Percentiles rank a stretch among this genome's conserved stretches.
Conservation (phyloP, 2,329 filamentous ascomycete genomes). For the Arachnomyces sp. region DNA sequence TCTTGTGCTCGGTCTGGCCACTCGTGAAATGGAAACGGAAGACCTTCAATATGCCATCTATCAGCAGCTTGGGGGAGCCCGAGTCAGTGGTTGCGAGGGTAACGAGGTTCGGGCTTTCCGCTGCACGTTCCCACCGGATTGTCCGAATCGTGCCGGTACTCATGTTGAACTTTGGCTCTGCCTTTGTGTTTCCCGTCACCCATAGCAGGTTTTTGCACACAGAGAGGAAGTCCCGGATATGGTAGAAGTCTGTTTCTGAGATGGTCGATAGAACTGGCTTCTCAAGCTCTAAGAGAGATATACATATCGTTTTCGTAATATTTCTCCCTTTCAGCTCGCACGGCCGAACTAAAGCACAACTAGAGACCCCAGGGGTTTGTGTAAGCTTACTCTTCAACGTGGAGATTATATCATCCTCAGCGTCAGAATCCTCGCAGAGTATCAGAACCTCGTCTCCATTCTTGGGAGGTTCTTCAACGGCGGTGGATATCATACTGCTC, state of each 20-base stretch:
- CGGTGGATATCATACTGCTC: conserved; percentile 15
- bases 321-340: conserved; percentile 13
- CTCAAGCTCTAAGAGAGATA: conserved; percentile 16
- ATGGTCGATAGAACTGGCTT: conserved; percentile 14
- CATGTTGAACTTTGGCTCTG: conserved; percentile 22
- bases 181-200: conserved; percentile 24
- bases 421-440: background rate
- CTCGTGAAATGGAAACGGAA: conserved; percentile 15
- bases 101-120: conserved; percentile 21
- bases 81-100: conserved; percentile 16
- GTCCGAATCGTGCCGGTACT: conserved; percentile 27
- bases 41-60: conserved; percentile 10
- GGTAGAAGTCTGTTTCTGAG: conserved; percentile 18
- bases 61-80: conserved; percentile 3
- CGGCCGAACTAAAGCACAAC: conserved; percentile 12
- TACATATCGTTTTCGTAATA: conserved; percentile 14
- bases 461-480: conserved; percentile 2
- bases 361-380: conserved; percentile 2
- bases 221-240: conserved; percentile 20
- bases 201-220: conserved; percentile 23
- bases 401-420: conserved; percentile 2
- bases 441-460: conserved; percentile 3
- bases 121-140: conserved; percentile 26
- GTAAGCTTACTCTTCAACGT: conserved; percentile 4
- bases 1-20: conserved; percentile 8